Base-by-base conservation (phyloP, 306 rosid genomes). In the Casuarina cunninghamiana region DNA sequence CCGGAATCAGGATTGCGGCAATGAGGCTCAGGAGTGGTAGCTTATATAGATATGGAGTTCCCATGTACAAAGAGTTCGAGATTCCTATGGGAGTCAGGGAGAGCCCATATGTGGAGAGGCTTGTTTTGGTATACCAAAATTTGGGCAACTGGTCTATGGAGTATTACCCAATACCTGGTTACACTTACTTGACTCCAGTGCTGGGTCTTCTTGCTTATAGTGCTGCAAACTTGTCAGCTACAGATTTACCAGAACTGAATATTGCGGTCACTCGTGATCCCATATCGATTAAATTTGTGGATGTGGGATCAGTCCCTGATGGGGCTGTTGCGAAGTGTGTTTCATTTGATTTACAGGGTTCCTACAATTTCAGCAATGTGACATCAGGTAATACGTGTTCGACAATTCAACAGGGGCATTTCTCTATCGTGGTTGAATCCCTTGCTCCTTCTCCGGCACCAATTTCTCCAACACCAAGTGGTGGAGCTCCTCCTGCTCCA, bases 61-160 rank as follows among this genome's bases (percentile, higher is more conserved):
- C 5, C 0, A 53, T 54, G 82, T 96, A 85, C 90, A 79, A 88
- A 46, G 99, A 93, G 86, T 91, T 93, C 73, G 80, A 38, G 12
- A 88, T 96, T 73, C 92, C 94, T 0, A 17, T 0, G 1, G 97
- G 97, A 19, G 80, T 93, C 54, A 53, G 43, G 9, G 96, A 51
- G 84, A 81, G n/a, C 1, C 96, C 87, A 3, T 93, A 89, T 83
- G 99, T 85, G 12, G 67, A 84, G 86, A 95, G 99, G 80, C 85
- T 95, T 79, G 91, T 93, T 84, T 85, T 95, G 69, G 94, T 96
- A 84, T 96, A 96, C 89, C 99, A 93, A 80, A 89, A 91, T 81
- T 72, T 96, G 72, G 96, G 92, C 26, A 84, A 84, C 72, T 81
- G 80, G 91, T 93, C 98, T 13, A n/a, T 6, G 26, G 54, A 4